Evolutionary conservation across 2,329 filamentous ascomycete species (phyloP), one percentile per base, ranked within the genome.

Genomic region (Trichophyton rubrum): DNA sequence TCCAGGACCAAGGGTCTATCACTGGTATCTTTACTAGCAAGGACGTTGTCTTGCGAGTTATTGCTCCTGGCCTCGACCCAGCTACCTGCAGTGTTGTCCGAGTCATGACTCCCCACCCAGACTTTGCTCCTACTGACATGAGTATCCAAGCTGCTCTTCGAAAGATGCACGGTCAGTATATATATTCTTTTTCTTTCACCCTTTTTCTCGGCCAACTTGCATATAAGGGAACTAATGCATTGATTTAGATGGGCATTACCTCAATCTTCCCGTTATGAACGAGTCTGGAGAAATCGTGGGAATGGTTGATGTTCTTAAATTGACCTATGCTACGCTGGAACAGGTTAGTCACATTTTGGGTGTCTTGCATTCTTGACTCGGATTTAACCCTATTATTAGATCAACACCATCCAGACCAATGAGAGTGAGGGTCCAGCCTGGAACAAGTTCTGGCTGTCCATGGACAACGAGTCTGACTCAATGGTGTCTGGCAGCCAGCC

Each of bases 11-110:
- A 74, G 91, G 92, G 60, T 89, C 90, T 49, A 97, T 99, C 71
- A 99, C 93, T 59, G 93, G 93, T 76, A 99, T 99, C 71, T 99
- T 99, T 73, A 99, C 93, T 62, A 97, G 93, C 79, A 99, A 99
- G 79, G 93, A 99, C 77, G 92, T 99, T 58, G 93, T 99, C 62
- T 82, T 99, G 62, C 90, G 93, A 74, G 93, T 99, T 63, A 99
- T 99, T 76, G 93, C 93, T 60, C 93, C 93, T 57, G 93, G 93
- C 17, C 82, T 99, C 62, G 93, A 99, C 73, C 93, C 93, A 53
- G 82, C 85, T 62, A 97, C 87, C 70, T 99, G 93, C 82, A 97
- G 92, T 72, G 93, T 99, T 63, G 92, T 99, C 66, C 87, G 93
- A 68, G 93, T 99, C 66, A 99, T 99, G 93, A 99, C 93, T 38